Conservation (phyloP, 2,329 filamentous ascomycete species). For the Sporothrix luriei region DNA sequence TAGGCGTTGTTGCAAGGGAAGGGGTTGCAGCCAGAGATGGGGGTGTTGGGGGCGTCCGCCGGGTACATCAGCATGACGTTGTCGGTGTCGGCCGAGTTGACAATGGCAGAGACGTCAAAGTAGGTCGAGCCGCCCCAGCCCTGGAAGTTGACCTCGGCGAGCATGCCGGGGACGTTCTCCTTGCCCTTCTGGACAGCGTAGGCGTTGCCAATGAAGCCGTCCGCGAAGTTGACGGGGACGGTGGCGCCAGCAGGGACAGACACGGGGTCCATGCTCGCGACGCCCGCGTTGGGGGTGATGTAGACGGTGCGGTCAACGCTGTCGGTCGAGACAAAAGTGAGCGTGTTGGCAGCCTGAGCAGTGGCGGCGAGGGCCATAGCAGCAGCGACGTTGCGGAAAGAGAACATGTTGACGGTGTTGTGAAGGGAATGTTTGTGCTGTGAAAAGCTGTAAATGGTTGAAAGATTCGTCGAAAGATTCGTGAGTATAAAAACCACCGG, state of each 20-base stretch:
- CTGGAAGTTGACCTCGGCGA: slow-evolving; percentile 45
- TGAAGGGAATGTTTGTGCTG: background rate
- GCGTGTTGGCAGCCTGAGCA: slow-evolving; percentile 50
- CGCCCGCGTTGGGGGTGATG: slow-evolving; percentile 53
- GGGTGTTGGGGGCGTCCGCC: slow-evolving; percentile 36
- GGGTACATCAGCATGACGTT: slow-evolving; percentile 49
- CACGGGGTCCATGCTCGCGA: slow-evolving; percentile 45
- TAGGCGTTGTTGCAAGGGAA: slow-evolving; percentile 50
- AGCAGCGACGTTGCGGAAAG: slow-evolving; percentile 18
- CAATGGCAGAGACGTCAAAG: slow-evolving; percentile 53
- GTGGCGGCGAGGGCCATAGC: slow-evolving; percentile 40
- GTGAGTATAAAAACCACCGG: slow-evolving; percentile 11
- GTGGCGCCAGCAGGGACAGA: slow-evolving; percentile 46
- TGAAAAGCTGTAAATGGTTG: background rate
- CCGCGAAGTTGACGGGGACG: slow-evolving; percentile 45
- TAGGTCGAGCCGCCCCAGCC: slow-evolving; percentile 44
- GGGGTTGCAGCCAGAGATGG: slow-evolving; percentile 46
- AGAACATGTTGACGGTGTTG: slow-evolving; percentile 29
- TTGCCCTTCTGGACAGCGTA: slow-evolving; percentile 44
- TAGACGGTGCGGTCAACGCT: slow-evolving; percentile 51
- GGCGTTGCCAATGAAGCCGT: slow-evolving; percentile 42
- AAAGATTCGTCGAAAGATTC: background rate
- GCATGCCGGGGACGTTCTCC: slow-evolving; percentile 45
- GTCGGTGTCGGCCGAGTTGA: slow-evolving; percentile 46
- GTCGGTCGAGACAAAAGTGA: slow-evolving; percentile 65